Conservation (phyloP, 2,329 filamentous ascomycete genomes). For the Graphilbum fragrans region DNA sequence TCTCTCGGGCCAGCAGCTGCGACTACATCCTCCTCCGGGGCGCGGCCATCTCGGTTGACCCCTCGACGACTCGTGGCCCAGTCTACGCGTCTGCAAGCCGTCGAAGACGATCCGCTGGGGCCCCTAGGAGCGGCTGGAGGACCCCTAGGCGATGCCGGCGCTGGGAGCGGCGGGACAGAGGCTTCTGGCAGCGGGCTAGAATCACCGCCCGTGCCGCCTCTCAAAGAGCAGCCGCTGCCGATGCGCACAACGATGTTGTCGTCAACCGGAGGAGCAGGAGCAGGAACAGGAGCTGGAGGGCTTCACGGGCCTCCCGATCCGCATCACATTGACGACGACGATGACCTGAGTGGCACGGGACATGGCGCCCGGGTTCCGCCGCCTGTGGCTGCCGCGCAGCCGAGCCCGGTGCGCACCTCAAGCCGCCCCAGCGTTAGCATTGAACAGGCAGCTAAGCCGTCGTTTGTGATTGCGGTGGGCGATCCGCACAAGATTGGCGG, state of each 20-base stretch:
- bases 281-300: not conserved
- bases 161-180: not conserved
- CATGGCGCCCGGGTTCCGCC: constrained; percentile 52
- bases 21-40: constrained; percentile 16
- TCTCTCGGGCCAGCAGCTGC: too few species aligned
- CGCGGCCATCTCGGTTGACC: constrained; percentile 31
- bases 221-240: constrained; percentile 49
- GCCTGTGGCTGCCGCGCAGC: constrained; percentile 46
- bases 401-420: constrained; percentile 36
- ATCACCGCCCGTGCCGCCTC: constrained; percentile 54
- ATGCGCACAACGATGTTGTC: constrained; percentile 45
- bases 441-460: constrained; percentile 87
- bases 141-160: constrained; percentile 8
- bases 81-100: constrained; percentile 65
- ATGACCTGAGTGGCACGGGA: constrained; percentile 22
- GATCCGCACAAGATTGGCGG: constrained; percentile 98
- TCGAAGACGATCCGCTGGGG: constrained; percentile 63
- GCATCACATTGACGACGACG: constrained; percentile 56
- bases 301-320: constrained; percentile 36
- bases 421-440: constrained; percentile 72
- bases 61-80: constrained; percentile 59
- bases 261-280: constrained; percentile 13
- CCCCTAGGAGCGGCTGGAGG: constrained; percentile 53
- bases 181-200: constrained; percentile 4
- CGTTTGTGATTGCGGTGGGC: constrained; percentile 80